Evolutionary conservation across 768 basidiomycete species (phyloP).

Genomic region (Gloeopeniophorella convolvens): DNA sequence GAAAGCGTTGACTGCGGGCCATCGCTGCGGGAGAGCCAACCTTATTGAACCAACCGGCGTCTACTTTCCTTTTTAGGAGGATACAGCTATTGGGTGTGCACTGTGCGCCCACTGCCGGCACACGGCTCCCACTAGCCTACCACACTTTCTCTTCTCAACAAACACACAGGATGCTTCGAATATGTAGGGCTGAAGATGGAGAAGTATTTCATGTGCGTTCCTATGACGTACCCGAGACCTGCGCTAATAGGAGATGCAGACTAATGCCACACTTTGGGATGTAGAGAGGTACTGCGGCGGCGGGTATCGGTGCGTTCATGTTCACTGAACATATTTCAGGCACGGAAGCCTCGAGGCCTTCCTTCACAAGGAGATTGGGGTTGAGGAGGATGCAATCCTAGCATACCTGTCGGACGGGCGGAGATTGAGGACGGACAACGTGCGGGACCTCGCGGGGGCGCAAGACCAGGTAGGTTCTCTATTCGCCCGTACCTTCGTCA

Average conservation of each 20-base stretch:
- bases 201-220: slow-evolving; percentile 30
- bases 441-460: slow-evolving; percentile 68
- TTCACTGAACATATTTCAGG: slow-evolving; percentile 32
- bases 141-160: background rate
- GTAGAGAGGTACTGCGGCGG: slow-evolving; percentile 55
- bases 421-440: slow-evolving; percentile 60
- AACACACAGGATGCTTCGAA: slow-evolving; percentile 29
- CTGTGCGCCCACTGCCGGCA: too few relatives aligned
- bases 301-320: background rate
- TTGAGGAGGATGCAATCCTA: slow-evolving; percentile 61
- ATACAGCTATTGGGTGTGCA: background rate
- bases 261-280: slow-evolving; percentile 64
- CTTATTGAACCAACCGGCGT: too few relatives aligned
- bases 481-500: background rate
- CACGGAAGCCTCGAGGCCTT: slow-evolving; percentile 64
- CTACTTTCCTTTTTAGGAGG: slow-evolving; percentile 14
- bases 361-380: slow-evolving; percentile 62
- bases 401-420: slow-evolving; percentile 79
- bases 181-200: slow-evolving; percentile 39
- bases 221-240: background rate
- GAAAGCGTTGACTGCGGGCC: too few relatives aligned
- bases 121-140: background rate
- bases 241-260: slow-evolving; percentile 26
- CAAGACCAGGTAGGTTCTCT: slow-evolving; percentile 59
- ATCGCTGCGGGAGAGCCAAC: slow-evolving; percentile 7